Conservation (phyloP, 495 filamentous ascomycete genomes). For the Penicillium flavigenum region DNA sequence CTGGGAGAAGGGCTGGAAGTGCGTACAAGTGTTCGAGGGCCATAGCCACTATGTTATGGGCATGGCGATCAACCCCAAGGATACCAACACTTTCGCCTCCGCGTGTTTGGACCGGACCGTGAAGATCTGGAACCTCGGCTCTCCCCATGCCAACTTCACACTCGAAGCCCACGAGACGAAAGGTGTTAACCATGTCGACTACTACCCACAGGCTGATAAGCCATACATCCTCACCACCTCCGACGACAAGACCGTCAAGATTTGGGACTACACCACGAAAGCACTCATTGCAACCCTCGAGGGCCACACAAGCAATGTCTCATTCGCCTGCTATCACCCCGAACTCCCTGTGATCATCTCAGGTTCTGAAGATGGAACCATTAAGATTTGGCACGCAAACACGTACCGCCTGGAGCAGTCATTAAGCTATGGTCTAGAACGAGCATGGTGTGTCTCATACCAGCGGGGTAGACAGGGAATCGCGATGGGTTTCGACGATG, state of each 20-base stretch:
- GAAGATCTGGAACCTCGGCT: conserved; percentile 98
- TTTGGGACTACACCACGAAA: conserved; percentile 99
- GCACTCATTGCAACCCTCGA: conserved; percentile 94
- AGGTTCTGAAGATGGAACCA: conserved; percentile 96
- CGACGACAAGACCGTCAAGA: conserved; percentile 89
- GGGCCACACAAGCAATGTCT: conserved; percentile 98
- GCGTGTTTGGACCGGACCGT: conserved; percentile 96
- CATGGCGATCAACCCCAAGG: conserved; percentile 98
- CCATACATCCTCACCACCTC: conserved; percentile 96
- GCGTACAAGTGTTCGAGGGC: conserved; percentile 96
- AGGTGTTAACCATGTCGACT: conserved; percentile 97
- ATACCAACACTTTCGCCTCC: conserved; percentile 96
- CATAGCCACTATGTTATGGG: conserved; percentile 99
- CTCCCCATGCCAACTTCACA: conserved; percentile 86
- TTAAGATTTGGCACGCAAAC: conserved; percentile 98
- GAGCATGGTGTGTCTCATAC: conserved; percentile 96
- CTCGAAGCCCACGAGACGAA: conserved; percentile 97
- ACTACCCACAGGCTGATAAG: conserved; percentile 95
- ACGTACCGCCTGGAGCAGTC: conserved; percentile 95
- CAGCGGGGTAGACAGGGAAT: conserved; percentile 92
- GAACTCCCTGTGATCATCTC: conserved; percentile 97
- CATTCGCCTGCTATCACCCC: conserved; percentile 96
- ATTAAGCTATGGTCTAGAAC: conserved; percentile 89
- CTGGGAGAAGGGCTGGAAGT: conserved; percentile 98
- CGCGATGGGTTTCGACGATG: conserved; percentile 96